These are phyloP conservation scores for Acer saccharum DNA, from an alignment of 345 rosid species.

Conservation along the genomic window DNA sequence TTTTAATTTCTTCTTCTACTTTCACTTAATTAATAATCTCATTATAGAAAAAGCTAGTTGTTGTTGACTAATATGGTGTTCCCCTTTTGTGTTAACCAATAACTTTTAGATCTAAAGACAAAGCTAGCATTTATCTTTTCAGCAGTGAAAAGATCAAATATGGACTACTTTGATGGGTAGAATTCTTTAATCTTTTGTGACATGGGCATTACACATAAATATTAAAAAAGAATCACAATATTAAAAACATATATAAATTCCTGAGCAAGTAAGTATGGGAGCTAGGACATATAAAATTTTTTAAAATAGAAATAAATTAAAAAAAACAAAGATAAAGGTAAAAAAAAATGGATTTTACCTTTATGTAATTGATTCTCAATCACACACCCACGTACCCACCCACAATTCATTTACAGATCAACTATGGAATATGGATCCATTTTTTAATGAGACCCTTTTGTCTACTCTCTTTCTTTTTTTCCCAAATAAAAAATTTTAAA, in stretches of 20 bases:
- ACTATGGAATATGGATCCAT: too few species aligned
- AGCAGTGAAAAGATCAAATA: slow-evolving; percentile 19
- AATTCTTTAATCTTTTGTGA: slow-evolving; percentile 30
- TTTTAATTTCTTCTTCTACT: not conserved
- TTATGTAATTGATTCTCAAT: too few species aligned
- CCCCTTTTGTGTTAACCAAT: slow-evolving; percentile 10
- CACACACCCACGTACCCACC: too few species aligned
- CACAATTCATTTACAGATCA: too few species aligned
- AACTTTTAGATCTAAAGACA: slow-evolving; percentile 34
- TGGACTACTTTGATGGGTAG: slow-evolving; percentile 51
- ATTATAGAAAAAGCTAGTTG: not conserved
- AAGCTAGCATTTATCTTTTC: slow-evolving; percentile 20
- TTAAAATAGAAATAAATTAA: too few species aligned
- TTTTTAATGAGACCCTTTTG: too few species aligned
- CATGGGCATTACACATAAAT: slow-evolving; percentile 18
- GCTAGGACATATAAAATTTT: not conserved
- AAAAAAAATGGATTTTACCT: too few species aligned
- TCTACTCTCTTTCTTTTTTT: too few species aligned
- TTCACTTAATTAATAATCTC: slow-evolving; percentile 12
- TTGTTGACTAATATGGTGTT: not conserved
- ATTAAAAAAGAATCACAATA: not conserved
- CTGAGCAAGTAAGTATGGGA: slow-evolving; percentile 62
- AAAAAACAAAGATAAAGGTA: not conserved
- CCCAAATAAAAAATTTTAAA: too few species aligned
- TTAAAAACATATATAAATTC: slow-evolving; percentile 14